Percentiles rank a stretch among this genome's conserved stretches.
phyloP scores from a whole-genome alignment of 139 green algal species.

The Volvox reticuliferus region DNA sequence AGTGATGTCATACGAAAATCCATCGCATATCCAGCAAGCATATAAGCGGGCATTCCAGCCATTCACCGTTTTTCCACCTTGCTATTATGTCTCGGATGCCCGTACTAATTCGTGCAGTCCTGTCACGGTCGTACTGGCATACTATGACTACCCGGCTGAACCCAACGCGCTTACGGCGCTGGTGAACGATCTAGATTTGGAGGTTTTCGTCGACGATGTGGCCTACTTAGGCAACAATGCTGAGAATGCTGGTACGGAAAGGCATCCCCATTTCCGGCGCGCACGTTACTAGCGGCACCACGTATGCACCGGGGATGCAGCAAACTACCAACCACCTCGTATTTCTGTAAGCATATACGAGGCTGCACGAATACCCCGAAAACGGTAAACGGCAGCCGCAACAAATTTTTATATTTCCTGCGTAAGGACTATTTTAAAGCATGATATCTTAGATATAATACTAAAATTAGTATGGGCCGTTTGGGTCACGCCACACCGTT shows the following conservation, averaged over 20 bases:
- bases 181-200: constrained; percentile 92
- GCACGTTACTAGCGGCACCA: no score
- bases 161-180: constrained; percentile 57
- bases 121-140: constrained; percentile 79
- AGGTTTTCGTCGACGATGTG: background rate
- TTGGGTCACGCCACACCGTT: no score
- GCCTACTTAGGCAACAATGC: background rate
- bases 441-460: no score
- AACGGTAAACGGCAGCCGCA: background rate
- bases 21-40: no score
- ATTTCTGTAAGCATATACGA: background rate
- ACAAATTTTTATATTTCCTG: background rate
- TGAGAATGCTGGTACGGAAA: background rate
- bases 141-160: constrained; percentile 71
- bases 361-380: background rate
- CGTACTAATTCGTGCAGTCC: constrained; percentile 30
- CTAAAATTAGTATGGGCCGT: no score
- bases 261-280: background rate
- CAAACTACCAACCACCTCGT: background rate
- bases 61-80: no score
- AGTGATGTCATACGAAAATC: no score
- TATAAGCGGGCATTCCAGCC: no score
- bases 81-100: no score
- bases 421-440: no score
- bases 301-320: background rate